Evolutionary conservation across 257 asterid species (phyloP), one percentile per base, ranked within the genome.

Genomic region (Nicotiana benthamiana): DNA sequence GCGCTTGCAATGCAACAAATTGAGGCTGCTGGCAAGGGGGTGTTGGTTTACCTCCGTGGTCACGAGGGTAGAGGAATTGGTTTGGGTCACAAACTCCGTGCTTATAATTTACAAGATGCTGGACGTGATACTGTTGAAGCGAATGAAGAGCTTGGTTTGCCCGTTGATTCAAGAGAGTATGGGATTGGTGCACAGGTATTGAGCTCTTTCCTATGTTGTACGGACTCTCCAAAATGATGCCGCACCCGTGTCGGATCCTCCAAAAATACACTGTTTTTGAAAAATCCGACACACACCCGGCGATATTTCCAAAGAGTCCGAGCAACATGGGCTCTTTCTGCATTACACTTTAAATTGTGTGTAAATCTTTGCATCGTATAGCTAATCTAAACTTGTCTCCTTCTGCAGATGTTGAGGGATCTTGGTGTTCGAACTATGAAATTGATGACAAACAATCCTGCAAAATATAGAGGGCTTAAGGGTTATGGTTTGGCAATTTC

Each of bases 41-140:
- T 94, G 72, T 82, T 96, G 77, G 97, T 96, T 63, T 96, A 94
- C 82, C 92, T 96, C n/a, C 98, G 98, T 30, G 99, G 99, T 62
- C 99, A 96, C 22, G 99, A 96, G 84, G 98, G 99, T 53, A 87
- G 98, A 52, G 99, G 99, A 32, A 96, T 96, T 9, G 99, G 99
- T 80, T 86, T 96, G 83, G 99, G 99, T 77, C 99, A 95, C 89
- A 95, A 95, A 64, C 99, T 95, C 20, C 94, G 94, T 9, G 98
- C 99, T 46, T 95, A 95, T 90, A 93, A 89, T 81, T 87, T 95
- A 81, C 99, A 95, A 83, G 99, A 95, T 80, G 97, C 84, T 43
- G 99, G 99, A 27, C 90, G 96, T 48, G 99, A 93, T 84, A 93
- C 99, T 3, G 97, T 95, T 27, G 98, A 95, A 88, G 99, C 98